phyloP scores from a whole-genome alignment of 345 rosid species.

The Eucalyptus camaldulensis region DNA sequence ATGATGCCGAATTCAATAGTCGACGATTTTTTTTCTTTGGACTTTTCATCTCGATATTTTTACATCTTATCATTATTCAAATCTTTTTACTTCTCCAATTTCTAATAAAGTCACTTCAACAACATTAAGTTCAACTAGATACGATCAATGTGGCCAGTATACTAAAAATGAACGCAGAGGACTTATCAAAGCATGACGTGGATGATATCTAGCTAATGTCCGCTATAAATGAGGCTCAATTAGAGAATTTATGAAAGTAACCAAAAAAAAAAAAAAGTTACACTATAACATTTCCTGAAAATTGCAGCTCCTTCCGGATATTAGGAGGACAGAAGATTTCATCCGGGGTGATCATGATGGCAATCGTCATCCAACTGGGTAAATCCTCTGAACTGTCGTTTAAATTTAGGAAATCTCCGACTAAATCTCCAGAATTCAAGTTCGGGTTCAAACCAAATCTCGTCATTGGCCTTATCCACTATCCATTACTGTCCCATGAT shows the following conservation, averaged over 20 bases:
- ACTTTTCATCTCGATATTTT: neutral
- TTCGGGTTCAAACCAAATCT: neutral
- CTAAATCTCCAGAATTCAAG: neutral
- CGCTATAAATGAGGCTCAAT: neutral
- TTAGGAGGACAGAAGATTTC: neutral
- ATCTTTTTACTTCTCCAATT: fast-evolving
- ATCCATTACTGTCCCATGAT: neutral
- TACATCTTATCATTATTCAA: neutral
- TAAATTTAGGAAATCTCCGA: neutral
- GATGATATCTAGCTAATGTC: no score
- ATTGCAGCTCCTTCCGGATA: neutral
- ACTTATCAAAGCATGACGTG: fast-evolving
- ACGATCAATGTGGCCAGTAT: fast-evolving
- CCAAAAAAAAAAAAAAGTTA: no score
- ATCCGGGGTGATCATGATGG: neutral
- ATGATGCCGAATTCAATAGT: neutral
- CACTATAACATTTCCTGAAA: neutral
- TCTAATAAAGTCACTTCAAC: fast-evolving
- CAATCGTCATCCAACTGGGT: neutral
- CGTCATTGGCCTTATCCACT: neutral
- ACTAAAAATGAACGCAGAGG: neutral
- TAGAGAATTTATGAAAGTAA: neutral
- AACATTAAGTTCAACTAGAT: fast-evolving
- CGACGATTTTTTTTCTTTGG: neutral
- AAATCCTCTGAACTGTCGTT: neutral